Evolutionary conservation across 192 early-diverging fungal genomes (phyloP), one percentile per base, ranked within the genome.

Genomic region (Podila epigama): DNA sequence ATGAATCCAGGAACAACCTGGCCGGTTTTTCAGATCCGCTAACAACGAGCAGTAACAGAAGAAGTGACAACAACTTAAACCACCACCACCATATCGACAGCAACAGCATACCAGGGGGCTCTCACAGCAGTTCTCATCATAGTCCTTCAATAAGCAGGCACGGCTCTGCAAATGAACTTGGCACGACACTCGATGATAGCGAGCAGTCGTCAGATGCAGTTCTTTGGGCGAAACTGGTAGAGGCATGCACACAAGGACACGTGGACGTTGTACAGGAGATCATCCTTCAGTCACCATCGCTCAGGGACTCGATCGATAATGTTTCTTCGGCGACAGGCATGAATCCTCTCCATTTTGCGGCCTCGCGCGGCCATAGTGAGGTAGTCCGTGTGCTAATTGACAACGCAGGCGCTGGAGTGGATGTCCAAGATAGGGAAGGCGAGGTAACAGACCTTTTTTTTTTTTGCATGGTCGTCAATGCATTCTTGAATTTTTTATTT

Each of bases 351-450:
- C 89, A 90, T 51, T 87, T 83, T 53, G 88, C 89, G 13, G 85
- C 86, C 32, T 81, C 84, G 2, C 80, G 88, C 18, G 90, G 90
- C 1, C 86, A 90, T 35, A 60, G 83, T 18, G 82, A 83, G 1
- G 68, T 91, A 20, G 85, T 90, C 9, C 66, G 79, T 31, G 81
- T 81, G 48, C 70, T 93, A 35, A 60, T 91, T 1, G 89, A 88
- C 20, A 77, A 86, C 6, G 84, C 75, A 11, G 82, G 88, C 11
- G 91, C 89, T 2, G 58, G 81, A 12, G 83, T 91, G 0, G 89
- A 92, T 70, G 54, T 86, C 6, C 62, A 78, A 33, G 91, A 94
- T 37, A 81, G 80, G 32, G 91, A 92, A 58, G 87, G 88, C 32
- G 92, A 92, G 83, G 90, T 89, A 82, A 51, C 62, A 3, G 16